A percentile compares a stretch with the other conserved stretches of the same genome.
These are phyloP conservation scores for Halenospora varia DNA, from an alignment of 495 filamentous ascomycete species.

Conservation along the genomic window DNA sequence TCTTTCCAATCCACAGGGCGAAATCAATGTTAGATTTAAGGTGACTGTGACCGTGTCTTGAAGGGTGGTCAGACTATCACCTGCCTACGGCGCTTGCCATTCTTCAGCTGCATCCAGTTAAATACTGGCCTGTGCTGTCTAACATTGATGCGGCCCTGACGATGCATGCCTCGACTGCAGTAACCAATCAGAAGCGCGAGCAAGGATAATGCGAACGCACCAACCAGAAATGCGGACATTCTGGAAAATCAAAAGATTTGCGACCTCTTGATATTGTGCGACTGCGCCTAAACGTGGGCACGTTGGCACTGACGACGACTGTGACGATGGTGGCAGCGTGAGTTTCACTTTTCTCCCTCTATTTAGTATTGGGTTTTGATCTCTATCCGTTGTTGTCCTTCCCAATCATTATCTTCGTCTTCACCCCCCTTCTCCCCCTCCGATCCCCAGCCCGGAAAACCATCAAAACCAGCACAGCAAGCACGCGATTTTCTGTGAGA, in stretches of 20 bases:
- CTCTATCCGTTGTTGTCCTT: not conserved
- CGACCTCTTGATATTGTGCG: not conserved
- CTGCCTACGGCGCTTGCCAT: too few relatives aligned
- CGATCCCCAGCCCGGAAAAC: too few relatives aligned
- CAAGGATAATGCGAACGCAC: not conserved
- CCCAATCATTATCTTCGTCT: not conserved
- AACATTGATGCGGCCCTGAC: too few relatives aligned
- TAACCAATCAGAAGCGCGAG: not conserved
- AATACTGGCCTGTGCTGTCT: too few relatives aligned
- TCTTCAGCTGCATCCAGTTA: too few relatives aligned
- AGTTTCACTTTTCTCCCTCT: not conserved
- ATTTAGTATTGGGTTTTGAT: not conserved
- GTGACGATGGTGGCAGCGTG: not conserved
- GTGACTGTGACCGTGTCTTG: too few relatives aligned
- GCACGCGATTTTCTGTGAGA: not conserved
- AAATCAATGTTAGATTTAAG: too few relatives aligned
- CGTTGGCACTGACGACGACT: not conserved
- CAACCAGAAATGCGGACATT: not conserved
- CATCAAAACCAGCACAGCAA: not conserved
- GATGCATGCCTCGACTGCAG: too few relatives aligned
- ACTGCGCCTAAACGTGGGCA: not conserved
- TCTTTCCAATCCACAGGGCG: too few relatives aligned
- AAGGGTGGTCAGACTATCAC: too few relatives aligned
- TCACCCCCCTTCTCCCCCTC: too few relatives aligned
- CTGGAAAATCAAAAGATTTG: not conserved